phyloP scores from a whole-genome alignment of 2,329 filamentous ascomycete genomes.

The Penicillium sp. region DNA sequence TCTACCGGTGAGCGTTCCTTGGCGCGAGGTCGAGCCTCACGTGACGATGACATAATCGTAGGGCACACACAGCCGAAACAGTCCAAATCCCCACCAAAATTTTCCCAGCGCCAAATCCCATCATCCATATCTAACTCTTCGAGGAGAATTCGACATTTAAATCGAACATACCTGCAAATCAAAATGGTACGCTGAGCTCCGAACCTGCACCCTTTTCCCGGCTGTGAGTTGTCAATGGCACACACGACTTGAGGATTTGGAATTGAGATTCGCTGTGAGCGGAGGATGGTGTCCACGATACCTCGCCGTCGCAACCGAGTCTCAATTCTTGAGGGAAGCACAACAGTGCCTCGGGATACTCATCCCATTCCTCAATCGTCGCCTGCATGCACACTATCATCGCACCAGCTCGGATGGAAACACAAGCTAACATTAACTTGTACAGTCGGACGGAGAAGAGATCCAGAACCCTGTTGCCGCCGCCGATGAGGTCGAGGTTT shows the following conservation, averaged over 20 bases:
- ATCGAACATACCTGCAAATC: constrained; percentile 34
- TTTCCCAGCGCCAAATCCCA: constrained; percentile 24
- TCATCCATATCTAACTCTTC: constrained; percentile 46
- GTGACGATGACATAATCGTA: constrained; percentile 30
- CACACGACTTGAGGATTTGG: constrained; percentile 12
- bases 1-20: too few species aligned
- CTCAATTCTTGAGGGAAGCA: neutral
- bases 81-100: constrained; percentile 28
- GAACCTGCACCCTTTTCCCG: neutral
- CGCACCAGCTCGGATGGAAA: neutral
- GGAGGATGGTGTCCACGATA: neutral
- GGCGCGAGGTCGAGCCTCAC: constrained; percentile 4
- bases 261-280: constrained; percentile 4
- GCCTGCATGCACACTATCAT: neutral
- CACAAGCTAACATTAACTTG: constrained; percentile 20
- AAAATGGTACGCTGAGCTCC: constrained; percentile 49
- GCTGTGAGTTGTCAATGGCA: neutral
- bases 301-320: neutral
- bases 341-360: neutral
- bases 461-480: constrained; percentile 69
- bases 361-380: neutral
- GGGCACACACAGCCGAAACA: constrained; percentile 39
- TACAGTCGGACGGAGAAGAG: constrained; percentile 99
- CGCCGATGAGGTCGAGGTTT: constrained; percentile 92
- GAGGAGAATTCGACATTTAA: constrained; percentile 56